Conservation (phyloP, 2,329 filamentous ascomycete genomes). For the Fonsecaea multimorphosa region DNA sequence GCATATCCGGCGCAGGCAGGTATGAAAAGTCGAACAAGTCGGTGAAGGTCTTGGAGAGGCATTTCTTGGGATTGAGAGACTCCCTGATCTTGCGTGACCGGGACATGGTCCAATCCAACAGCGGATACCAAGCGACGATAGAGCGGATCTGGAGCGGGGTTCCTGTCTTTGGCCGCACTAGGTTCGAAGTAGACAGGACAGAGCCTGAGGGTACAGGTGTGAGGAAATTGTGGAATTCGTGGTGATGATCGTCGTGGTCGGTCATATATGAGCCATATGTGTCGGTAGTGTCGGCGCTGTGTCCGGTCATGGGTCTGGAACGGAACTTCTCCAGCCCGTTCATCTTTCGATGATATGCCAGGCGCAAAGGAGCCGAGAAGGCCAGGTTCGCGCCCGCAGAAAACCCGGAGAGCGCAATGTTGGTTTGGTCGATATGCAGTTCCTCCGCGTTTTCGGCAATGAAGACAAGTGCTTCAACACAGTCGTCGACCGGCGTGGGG, state of each 20-base stretch:
- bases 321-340: slow-evolving; percentile 44
- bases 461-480: slow-evolving; percentile 66
- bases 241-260: slow-evolving; percentile 23
- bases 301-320: slow-evolving; percentile 40
- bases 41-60: slow-evolving; percentile 56
- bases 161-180: slow-evolving; percentile 39
- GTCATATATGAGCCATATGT: slow-evolving; percentile 22
- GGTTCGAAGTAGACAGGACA: slow-evolving; percentile 29
- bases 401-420: slow-evolving; percentile 66
- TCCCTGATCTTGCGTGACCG: slow-evolving; percentile 64
- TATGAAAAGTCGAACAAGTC: slow-evolving; percentile 58
- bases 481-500: slow-evolving; percentile 68
- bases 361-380: slow-evolving; percentile 65
- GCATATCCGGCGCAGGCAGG: slow-evolving; percentile 52
- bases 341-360: slow-evolving; percentile 51
- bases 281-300: slow-evolving; percentile 26
- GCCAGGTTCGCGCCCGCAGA: slow-evolving; percentile 68
- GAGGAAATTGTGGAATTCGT: slow-evolving; percentile 26
- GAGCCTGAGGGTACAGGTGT: slow-evolving; percentile 16
- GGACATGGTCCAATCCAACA: slow-evolving; percentile 66
- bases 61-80: slow-evolving; percentile 59
- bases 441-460: slow-evolving; percentile 62
- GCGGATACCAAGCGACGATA: slow-evolving; percentile 67
- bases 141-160: slow-evolving; percentile 59
- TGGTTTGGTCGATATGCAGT: slow-evolving; percentile 62